phyloP scores from a whole-genome alignment of 1,284 basidiomycete genomes.

The Cutaneotrichosporon curvatum region DNA sequence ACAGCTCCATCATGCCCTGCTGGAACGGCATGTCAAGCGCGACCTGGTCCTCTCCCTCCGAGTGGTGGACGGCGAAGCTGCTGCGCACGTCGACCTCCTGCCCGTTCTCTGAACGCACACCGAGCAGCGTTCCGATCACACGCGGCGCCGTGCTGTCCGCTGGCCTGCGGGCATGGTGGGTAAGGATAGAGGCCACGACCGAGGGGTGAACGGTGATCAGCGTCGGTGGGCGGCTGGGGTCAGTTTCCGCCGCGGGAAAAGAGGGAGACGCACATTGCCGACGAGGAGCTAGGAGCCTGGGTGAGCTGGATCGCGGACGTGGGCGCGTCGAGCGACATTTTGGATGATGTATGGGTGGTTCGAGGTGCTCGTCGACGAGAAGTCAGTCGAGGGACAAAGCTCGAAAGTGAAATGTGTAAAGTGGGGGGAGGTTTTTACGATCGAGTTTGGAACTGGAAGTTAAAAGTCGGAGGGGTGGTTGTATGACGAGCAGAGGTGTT shows the following conservation, averaged over 20 bases:
- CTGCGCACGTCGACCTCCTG: conserved; percentile 65
- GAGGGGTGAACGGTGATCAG: conserved; percentile 82
- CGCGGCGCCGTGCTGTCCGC: conserved; percentile 53
- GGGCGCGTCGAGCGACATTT: conserved; percentile 43
- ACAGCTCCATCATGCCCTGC: conserved; percentile 84
- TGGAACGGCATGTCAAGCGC: conserved; percentile 96
- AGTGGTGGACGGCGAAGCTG: conserved; percentile 82
- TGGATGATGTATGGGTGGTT: conserved; percentile 11
- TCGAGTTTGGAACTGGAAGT: conserved; percentile 1
- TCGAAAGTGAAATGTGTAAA: background rate
- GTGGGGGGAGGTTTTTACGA: background rate
- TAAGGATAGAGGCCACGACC: conserved; percentile 89
- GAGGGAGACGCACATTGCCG: conserved; percentile 26
- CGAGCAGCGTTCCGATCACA: conserved; percentile 93
- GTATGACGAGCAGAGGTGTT: background rate
- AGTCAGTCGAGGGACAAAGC: background rate
- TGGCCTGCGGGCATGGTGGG: conserved; percentile 88
- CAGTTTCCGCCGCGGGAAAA: background rate
- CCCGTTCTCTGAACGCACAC: conserved; percentile 63
- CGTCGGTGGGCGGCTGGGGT: conserved; percentile 55
- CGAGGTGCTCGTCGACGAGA: conserved; percentile 1
- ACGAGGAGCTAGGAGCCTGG: conserved; percentile 37
- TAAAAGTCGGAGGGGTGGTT: background rate
- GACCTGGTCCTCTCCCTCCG: conserved; percentile 84
- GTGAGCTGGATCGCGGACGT: conserved; percentile 44